phyloP scores from a whole-genome alignment of 2,329 filamentous ascomycete species.

The Cryphonectria naterciae region DNA sequence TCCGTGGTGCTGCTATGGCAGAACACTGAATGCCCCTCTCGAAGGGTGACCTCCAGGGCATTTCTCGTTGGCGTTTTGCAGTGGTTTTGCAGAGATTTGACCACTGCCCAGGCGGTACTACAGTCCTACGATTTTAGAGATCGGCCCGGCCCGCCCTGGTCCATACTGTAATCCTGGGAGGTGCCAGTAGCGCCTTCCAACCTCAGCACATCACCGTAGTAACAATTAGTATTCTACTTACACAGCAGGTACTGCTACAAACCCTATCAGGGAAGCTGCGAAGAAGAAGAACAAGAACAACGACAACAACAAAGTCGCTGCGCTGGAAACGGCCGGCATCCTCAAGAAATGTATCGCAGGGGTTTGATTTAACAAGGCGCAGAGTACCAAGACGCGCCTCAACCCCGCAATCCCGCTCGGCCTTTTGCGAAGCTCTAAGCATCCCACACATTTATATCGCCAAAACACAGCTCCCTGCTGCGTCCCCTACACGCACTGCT shows the following conservation, averaged over 20 bases:
- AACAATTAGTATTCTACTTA: not conserved
- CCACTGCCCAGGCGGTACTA: not conserved
- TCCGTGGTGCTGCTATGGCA: not conserved
- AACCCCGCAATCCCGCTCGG: not conserved
- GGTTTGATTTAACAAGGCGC: not conserved
- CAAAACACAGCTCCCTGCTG: not conserved
- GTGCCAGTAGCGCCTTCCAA: not conserved
- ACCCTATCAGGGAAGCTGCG: not conserved
- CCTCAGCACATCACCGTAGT: not conserved
- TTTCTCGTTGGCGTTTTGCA: not conserved
- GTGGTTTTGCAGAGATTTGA: not conserved
- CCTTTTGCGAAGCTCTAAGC: not conserved
- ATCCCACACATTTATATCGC: not conserved
- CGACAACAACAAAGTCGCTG: not conserved
- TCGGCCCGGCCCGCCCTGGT: slow-evolving; percentile 4
- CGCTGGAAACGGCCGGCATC: not conserved
- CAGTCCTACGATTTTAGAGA: not conserved
- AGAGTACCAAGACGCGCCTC: not conserved
- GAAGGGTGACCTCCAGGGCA: not conserved
- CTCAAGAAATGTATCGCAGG: not conserved
- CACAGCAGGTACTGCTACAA: not conserved
- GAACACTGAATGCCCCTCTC: not conserved
- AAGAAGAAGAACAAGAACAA: not conserved
- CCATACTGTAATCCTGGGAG: not conserved
- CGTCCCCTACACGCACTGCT: not conserved